Conservation (phyloP, 768 basidiomycete genomes). For the Psilocybe azurescens region DNA sequence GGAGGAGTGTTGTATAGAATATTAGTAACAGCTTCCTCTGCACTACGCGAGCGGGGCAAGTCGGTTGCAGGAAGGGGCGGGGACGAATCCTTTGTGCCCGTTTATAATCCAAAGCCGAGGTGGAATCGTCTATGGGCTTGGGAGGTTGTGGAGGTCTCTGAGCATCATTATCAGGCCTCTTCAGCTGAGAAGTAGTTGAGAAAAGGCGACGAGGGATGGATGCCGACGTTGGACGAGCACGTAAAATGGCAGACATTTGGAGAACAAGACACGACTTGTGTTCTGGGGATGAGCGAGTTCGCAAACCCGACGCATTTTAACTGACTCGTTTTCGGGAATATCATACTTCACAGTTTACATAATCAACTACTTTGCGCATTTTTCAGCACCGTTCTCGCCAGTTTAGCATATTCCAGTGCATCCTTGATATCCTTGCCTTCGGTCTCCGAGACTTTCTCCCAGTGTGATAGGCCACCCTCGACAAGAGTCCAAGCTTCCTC, state of each 20-base stretch:
- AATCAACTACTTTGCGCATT: slow-evolving; percentile 35
- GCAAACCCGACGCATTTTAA: slow-evolving; percentile 6
- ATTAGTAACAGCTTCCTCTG: slow-evolving; percentile 97
- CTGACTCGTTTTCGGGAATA: slow-evolving; percentile 15
- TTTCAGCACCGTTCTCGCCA: slow-evolving; percentile 71
- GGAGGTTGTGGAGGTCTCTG: slow-evolving; percentile 69
- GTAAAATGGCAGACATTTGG: slow-evolving; percentile 32
- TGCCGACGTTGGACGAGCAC: slow-evolving; percentile 30
- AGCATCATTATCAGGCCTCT: slow-evolving; percentile 32
- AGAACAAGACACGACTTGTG: slow-evolving; percentile 8
- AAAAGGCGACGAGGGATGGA: slow-evolving; percentile 36
- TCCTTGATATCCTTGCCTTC: slow-evolving; percentile 51
- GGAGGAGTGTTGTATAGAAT: slow-evolving; percentile 97
- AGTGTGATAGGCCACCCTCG: slow-evolving; percentile 76
- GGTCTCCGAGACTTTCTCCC: slow-evolving; percentile 74
- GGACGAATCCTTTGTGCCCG: slow-evolving; percentile 69
- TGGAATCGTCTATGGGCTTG: slow-evolving; percentile 87
- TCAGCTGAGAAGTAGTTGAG: slow-evolving; percentile 37
- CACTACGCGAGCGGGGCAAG: slow-evolving; percentile 80
- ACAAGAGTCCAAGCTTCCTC: slow-evolving; percentile 82
- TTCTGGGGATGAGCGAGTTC: background rate
- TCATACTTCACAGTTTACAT: slow-evolving; percentile 13
- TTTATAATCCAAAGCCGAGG: slow-evolving; percentile 95
- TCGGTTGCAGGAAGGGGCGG: slow-evolving; percentile 89
- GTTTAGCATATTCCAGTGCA: slow-evolving; percentile 65